Base-by-base conservation (phyloP, 2,329 filamentous ascomycete genomes). In the Nemania sp. region DNA sequence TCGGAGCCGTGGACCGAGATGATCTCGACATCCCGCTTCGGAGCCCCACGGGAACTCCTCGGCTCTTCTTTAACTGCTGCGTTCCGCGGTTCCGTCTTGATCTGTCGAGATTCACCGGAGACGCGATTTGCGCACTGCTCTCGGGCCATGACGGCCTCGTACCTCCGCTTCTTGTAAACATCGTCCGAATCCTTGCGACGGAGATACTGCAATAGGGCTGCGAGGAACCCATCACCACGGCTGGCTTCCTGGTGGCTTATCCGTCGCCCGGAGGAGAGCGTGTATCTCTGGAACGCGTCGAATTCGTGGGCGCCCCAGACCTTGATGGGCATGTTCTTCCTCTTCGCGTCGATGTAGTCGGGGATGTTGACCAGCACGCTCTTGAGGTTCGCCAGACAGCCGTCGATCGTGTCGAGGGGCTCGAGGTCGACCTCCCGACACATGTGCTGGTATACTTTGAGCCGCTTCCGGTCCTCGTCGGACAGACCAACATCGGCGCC, bases 291-390 rank as follows among this genome's bases (percentile, higher is more conserved):
- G 45, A 72, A 72, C 1, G 25, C 35, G 0, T 59, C 40, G 48
- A 68, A 72, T 34, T 65, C 47, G 1, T 52, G 9, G 39, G 65
- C 66, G 0, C 40, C 42, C 69, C 69, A 72, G 20, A 70, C 63
- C 20, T 66, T 55, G 20, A 71, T 51, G n/a, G 56, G 53, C n/a
- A 52, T 63, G 4, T 46, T 57, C 10, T 15, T 34, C 7, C 69
- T 66, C 46, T 58, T 65, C 2, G 67, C 65, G 20, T 70, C 63
- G 17, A 72, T 64, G 32, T 68, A 72, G 60, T 72, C 68, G n/a
- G 70, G 47, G n/a, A 72, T 72, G 50, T 72, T 72, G 53, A 71
- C 65, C 5, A 69, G 58, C 9, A 64, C 60, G 20, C 59, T 55
- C 40, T 67, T 67, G 7, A 72, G 59, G 21, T 62, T 65, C 17